phyloP scores from a whole-genome alignment of 2,329 filamentous ascomycete genomes.

The Fusarium incarnatum region DNA sequence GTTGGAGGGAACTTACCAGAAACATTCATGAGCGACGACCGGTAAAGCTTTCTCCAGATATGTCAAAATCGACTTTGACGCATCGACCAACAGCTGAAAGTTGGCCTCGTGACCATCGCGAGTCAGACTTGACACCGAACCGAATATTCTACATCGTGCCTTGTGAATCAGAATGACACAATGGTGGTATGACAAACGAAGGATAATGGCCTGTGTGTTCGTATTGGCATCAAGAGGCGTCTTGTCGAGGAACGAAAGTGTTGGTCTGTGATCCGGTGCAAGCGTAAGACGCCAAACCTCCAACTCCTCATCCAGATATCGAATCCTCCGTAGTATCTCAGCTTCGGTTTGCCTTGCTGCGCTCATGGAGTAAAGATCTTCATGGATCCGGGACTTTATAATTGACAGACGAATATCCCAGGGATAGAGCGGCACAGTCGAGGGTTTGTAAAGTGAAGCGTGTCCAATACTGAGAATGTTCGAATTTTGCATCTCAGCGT shows the following conservation, averaged over 20 bases:
- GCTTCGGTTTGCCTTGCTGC: neutral
- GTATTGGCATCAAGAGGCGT: slow-evolving; percentile 2
- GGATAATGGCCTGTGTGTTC: slow-evolving; percentile 2
- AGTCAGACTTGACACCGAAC: fast-evolving
- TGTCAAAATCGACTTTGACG: slow-evolving; percentile 4
- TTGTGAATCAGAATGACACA: slow-evolving; percentile 6
- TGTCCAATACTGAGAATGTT: neutral
- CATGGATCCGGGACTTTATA: neutral
- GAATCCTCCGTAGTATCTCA: neutral
- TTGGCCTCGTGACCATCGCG: neutral
- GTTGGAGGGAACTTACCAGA: neutral
- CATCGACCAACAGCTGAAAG: neutral
- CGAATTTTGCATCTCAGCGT: neutral
- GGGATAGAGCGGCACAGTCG: neutral
- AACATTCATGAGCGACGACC: neutral
- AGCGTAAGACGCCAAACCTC: slow-evolving; percentile 22
- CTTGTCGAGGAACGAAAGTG: neutral
- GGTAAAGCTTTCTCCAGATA: slow-evolving; percentile 10
- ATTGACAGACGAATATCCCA: slow-evolving; percentile 1
- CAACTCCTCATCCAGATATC: slow-evolving; percentile 13
- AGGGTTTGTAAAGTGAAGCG: fast-evolving
- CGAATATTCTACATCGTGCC: neutral
- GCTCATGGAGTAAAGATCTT: neutral
- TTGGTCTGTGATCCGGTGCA: neutral
- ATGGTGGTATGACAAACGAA: slow-evolving; percentile 3